These are phyloP conservation scores for Fraxinus ornus DNA, from an alignment of 305 asterid species.

Conservation along the genomic window DNA sequence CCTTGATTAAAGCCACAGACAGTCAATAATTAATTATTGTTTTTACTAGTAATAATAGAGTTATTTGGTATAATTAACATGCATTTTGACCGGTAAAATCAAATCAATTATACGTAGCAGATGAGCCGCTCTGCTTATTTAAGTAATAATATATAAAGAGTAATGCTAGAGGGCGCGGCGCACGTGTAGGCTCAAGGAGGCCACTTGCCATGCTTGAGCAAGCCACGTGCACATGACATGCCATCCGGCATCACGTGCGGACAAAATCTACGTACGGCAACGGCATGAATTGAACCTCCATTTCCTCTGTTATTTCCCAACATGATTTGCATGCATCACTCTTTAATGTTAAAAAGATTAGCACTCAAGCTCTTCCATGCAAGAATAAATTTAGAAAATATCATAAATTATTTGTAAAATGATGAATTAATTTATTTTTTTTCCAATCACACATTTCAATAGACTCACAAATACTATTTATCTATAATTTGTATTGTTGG, in stretches of 20 bases:
- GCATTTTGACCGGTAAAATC: not conserved
- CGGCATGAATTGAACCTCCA: conserved; percentile 26
- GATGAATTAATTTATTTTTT: not conserved
- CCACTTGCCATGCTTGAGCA: conserved; percentile 28
- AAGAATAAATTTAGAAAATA: not conserved
- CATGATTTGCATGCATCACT: not conserved
- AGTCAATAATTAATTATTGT: not conserved
- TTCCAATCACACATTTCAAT: not conserved
- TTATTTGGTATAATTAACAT: not conserved
- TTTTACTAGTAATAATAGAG: not conserved
- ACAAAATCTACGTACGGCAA: conserved; percentile 21
- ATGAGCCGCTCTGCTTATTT: not conserved
- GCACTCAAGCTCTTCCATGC: not conserved
- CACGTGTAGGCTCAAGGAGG: conserved; percentile 29
- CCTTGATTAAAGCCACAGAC: not conserved
- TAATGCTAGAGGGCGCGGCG: conserved; percentile 6
- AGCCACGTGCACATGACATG: conserved; percentile 32
- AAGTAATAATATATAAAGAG: not conserved
- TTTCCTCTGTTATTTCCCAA: not conserved
- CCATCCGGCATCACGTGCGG: conserved; percentile 23
- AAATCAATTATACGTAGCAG: not conserved
- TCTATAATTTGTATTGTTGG: not conserved
- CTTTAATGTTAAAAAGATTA: not conserved
- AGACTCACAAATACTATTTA: not conserved
- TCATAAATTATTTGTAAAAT: not conserved